These are phyloP conservation scores for Fusarium redolens DNA, from an alignment of 2,329 filamentous ascomycete genomes.

Conservation along the genomic window DNA sequence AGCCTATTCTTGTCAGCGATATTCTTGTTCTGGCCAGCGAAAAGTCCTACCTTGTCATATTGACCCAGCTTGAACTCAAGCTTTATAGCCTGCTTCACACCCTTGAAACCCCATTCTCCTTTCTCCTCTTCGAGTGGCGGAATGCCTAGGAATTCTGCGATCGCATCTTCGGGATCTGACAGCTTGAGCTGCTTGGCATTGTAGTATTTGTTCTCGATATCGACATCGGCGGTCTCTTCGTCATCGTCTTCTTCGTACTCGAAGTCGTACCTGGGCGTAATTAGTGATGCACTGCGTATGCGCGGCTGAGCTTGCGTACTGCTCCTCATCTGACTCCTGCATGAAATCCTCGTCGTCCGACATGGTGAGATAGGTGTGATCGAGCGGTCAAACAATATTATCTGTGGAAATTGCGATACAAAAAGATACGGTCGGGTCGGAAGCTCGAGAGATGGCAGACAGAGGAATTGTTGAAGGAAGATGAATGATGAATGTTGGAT, in stretches of 20 bases:
- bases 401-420: background rate
- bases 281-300: conserved; percentile 31
- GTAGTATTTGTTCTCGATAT: conserved; percentile 99
- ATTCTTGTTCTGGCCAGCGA: background rate
- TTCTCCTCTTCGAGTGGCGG: conserved; percentile 88
- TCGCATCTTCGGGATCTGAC: conserved; percentile 86
- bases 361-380: conserved; percentile 50
- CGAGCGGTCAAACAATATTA: background rate
- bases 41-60: conserved; percentile 77
- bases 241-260: conserved; percentile 96
- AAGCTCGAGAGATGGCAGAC: background rate
- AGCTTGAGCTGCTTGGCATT: conserved; percentile 97
- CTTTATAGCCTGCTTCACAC: conserved; percentile 97
- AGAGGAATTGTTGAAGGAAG: conserved; percentile 7
- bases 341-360: conserved; percentile 64
- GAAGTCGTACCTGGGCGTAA: conserved; percentile 79
- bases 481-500: conserved; percentile 23
- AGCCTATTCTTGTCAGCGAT: conserved; percentile 66
- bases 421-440: background rate
- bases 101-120: conserved; percentile 99
- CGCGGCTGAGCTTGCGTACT: conserved; percentile 45
- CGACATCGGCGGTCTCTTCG: conserved; percentile 87
- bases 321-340: conserved; percentile 61
- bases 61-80: conserved; percentile 92
- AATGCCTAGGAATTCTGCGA: conserved; percentile 92